These are phyloP conservation scores for Primulina huaijiensis DNA, from an alignment of 257 asterid species.

Conservation along the genomic window DNA sequence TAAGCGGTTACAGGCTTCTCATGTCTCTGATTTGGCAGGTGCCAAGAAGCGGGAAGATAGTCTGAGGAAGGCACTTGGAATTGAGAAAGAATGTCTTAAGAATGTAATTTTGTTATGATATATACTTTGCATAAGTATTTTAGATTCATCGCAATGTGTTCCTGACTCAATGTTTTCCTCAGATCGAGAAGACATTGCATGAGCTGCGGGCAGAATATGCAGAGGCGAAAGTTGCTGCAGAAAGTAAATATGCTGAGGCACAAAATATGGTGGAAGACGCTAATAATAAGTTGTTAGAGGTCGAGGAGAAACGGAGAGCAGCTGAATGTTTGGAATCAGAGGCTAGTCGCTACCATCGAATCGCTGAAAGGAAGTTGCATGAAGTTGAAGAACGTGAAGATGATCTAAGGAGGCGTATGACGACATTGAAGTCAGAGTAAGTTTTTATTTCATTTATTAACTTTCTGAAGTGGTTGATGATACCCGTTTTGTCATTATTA, in stretches of 20 bases:
- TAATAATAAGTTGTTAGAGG: constrained; percentile 57
- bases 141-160: background rate
- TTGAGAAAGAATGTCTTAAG: constrained; percentile 92
- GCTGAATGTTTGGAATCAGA: constrained; percentile 88
- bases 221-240: constrained; percentile 78
- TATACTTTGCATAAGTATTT: constrained; percentile 12
- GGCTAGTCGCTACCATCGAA: constrained; percentile 71
- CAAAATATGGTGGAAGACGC: constrained; percentile 67
- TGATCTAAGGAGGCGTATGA: constrained; percentile 73
- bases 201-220: constrained; percentile 96
- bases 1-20: constrained; percentile 68
- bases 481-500: constrained; percentile 19
- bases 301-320: constrained; percentile 61
- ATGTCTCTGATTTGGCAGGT: constrained; percentile 50
- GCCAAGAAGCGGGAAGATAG: constrained; percentile 75
- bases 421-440: constrained; percentile 74
- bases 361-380: constrained; percentile 82
- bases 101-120: constrained; percentile 44
- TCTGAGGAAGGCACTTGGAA: constrained; percentile 80
- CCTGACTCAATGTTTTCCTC: constrained; percentile 27
- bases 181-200: constrained; percentile 94
- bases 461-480: constrained; percentile 10
- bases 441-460: constrained; percentile 33
- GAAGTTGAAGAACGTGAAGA: constrained; percentile 96
- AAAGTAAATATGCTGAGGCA: constrained; percentile 68